Evolutionary conservation across 768 basidiomycete genomes (phyloP).

Genomic region (Sporobolomyces roseus): DNA sequence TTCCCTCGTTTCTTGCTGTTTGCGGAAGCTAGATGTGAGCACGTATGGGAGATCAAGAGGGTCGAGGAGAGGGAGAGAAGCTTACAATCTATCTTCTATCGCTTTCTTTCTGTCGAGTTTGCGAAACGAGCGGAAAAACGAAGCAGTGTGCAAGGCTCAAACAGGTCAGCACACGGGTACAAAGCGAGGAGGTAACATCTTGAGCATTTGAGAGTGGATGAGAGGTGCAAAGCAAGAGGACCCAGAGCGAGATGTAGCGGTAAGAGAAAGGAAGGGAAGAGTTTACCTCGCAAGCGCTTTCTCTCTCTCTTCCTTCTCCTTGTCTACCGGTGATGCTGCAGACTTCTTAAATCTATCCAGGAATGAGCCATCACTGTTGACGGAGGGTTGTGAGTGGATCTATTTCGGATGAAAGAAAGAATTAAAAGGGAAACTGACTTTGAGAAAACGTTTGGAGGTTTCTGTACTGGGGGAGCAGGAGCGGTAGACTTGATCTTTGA

Average conservation of each 20-base stretch:
- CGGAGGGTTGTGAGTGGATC: neutral
- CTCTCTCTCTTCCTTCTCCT: conserved; percentile 29
- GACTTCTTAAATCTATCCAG: conserved; percentile 31
- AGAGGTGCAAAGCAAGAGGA: neutral
- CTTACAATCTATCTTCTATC: conserved; percentile 29
- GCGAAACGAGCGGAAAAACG: neutral
- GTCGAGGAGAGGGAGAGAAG: neutral
- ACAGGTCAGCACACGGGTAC: conserved; percentile 18
- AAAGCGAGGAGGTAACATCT: too few species aligned
- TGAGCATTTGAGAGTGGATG: too few species aligned
- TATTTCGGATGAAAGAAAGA: neutral
- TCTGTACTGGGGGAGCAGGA: neutral
- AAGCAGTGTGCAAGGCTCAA: neutral
- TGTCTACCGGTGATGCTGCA: neutral
- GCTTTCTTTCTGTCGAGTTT: conserved; percentile 29
- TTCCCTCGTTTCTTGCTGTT: conserved; percentile 39
- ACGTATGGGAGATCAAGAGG: neutral
- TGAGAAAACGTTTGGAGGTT: conserved; percentile 33
- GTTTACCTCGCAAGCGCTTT: conserved; percentile 30
- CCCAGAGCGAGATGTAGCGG: neutral
- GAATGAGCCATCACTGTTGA: conserved; percentile 37
- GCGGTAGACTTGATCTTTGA: neutral
- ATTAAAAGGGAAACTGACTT: conserved; percentile 14
- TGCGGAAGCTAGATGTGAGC: conserved; percentile 10
- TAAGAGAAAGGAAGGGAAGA: too few species aligned